Base-by-base conservation (phyloP, 495 filamentous ascomycete species). In the Tuber calosporum region DNA sequence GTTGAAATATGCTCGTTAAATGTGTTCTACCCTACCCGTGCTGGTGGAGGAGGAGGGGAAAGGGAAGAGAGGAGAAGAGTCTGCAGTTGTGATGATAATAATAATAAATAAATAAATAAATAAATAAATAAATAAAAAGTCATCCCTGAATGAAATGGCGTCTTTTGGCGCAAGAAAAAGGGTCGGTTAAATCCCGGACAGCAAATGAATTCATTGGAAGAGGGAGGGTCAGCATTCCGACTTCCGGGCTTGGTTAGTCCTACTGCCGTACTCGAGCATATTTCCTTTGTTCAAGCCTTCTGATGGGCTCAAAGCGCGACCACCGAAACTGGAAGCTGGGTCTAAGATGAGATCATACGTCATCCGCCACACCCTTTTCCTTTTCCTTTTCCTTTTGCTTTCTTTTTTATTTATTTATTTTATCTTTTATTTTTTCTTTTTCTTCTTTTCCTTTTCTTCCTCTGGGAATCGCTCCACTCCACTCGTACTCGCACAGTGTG, bases 261-360 rank as follows among this genome's bases (percentile, higher is more conserved):
- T 30, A 30, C n/a, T n/a, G n/a, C n/a, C n/a, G n/a, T n/a, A n/a
- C n/a, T n/a, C n/a, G n/a, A n/a, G n/a, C n/a, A n/a, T n/a, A n/a
- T 30, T 62, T 17, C 26, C 53, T 62, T 30, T 62, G 53, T 62
- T 62, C 53, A 62, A 62, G 53, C 53, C 53, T 62, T 62, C 53
- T 62, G n/a, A 62, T 13, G 53, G 53, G 53, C 26, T 62, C 53
- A 62, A 30, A 30, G 53, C 26, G 53, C 53, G 53, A 62, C n/a
- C n/a, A 15, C 76, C 76, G 71, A 73, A 78, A 78, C 67, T 70
- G 76, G 76, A 70, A 76, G 74, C 71, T 69, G 66, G 37, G 73
- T 70, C 69, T 69, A 68, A 42, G 70, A 77, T 70, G 62, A 30
- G 67, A 69, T 68, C 67, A 70, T 78, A 78, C 76, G 76, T 78